Evolutionary conservation across 2,329 filamentous ascomycete species (phyloP), one percentile per base, ranked within the genome.

Genomic region (Parascedosporium putredinis): DNA sequence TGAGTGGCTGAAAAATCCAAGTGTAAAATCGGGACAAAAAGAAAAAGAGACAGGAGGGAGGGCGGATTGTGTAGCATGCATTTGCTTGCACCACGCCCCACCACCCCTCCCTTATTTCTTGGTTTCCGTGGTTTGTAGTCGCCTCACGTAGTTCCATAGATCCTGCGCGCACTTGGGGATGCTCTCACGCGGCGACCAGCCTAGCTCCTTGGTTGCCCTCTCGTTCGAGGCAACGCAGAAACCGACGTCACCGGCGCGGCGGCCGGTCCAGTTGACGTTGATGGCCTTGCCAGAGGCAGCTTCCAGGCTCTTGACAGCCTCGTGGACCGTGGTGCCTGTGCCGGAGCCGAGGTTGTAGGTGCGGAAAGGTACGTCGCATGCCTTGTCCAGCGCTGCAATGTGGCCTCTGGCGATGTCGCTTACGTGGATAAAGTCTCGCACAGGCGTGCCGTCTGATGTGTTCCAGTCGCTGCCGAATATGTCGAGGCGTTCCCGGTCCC

Each of bases 341-440:
- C 71, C 71, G 5, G 66, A 69, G 3, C 71, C 71, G 4, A 73
- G 60, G 52, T 73, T 74, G 55, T 68, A 73, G 3, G 68, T 65
- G 29, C 68, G 64, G 56, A 69, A 72, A 1, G 55, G 50, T 24
- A 47, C 53, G 4, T 55, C 49, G 3, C 53, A 53, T 29, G 64
- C 60, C 24, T 67, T 58, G 14, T 59, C 51, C 20, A 82, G 66
- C 2, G 81, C 81, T 5, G 80, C 78, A 33, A 83, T 72, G 61
- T 85, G 81, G 4, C 78, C 81, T 38, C 75, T 69, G 5, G 80
- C 80, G 42, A 85, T 70, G 60, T 84, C 81, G 14, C 73, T 75
- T 33, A 84, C 81, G 55, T 84, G 81, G 54, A 84, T 82, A 58
- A 82, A 85, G 61, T 85, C 81, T 38, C 81, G 75, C 36, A 84